Conservation (phyloP, 2,329 filamentous ascomycete species). For the Monosporascus ibericus region DNA sequence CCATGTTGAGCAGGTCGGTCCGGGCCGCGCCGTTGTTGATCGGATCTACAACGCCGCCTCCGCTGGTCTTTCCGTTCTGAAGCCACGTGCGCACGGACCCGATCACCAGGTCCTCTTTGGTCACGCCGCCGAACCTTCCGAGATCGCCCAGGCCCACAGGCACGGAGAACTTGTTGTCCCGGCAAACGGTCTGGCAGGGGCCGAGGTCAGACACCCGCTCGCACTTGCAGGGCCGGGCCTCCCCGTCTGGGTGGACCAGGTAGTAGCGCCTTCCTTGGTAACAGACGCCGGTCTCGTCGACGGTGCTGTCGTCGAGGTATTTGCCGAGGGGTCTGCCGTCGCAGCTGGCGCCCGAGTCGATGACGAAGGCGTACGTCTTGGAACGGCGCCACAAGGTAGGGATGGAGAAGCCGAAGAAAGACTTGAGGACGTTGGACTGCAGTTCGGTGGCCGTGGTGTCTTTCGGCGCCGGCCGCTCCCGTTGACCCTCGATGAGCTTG, state of each 20-base stretch:
- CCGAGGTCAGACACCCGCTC: neutral
- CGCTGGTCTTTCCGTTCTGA: slow-evolving; percentile 27
- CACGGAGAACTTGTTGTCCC: slow-evolving; percentile 17
- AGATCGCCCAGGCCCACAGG: slow-evolving; percentile 24
- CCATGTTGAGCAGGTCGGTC: slow-evolving; percentile 16
- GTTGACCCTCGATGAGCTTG: slow-evolving; percentile 18
- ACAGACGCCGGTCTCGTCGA: no score
- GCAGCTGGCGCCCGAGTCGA: slow-evolving; percentile 22
- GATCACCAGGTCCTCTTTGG: slow-evolving; percentile 8
- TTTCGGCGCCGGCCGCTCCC: neutral
- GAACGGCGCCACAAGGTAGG: slow-evolving; percentile 25
- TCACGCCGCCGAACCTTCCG: slow-evolving; percentile 20
- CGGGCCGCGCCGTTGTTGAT: slow-evolving; percentile 15
- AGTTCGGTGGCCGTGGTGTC: neutral
- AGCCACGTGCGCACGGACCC: slow-evolving; percentile 18
- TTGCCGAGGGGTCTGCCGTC: no score
- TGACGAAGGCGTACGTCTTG: slow-evolving; percentile 22
- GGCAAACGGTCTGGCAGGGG: slow-evolving; percentile 10
- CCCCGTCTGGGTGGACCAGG: no score
- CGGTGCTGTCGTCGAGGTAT: no score
- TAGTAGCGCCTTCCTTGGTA: no score
- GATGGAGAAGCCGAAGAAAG: slow-evolving; percentile 26
- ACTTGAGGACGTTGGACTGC: slow-evolving; percentile 11
- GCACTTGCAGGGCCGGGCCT: no score
- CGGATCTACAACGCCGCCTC: slow-evolving; percentile 15